A percentile compares a stretch with the other conserved stretches of the same genome.
Evolutionary conservation across 2,329 filamentous ascomycete genomes (phyloP).

Genomic region (Coniella lustricola): DNA sequence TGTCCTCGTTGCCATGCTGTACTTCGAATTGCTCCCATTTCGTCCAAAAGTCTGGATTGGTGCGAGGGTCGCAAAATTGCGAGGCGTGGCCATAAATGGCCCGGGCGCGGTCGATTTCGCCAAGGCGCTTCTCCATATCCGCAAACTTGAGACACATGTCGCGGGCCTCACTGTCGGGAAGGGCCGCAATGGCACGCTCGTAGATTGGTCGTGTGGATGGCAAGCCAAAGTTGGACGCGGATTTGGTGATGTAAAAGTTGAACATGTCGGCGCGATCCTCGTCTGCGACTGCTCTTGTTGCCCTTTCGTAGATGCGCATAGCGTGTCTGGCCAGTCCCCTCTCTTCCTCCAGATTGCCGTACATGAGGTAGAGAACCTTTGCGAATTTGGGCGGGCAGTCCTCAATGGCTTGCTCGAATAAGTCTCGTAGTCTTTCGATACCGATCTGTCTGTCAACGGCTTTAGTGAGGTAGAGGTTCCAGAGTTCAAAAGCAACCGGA

Average conservation of each 20-base stretch:
- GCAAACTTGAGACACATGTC: conserved; percentile 99
- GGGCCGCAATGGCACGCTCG: conserved; percentile 86
- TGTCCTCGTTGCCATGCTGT: conserved; percentile 97
- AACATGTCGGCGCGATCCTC: conserved; percentile 97
- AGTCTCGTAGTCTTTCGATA: conserved; percentile 85
- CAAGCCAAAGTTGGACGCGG: conserved; percentile 93
- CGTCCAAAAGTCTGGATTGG: conserved; percentile 83
- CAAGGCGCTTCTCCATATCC: conserved; percentile 49
- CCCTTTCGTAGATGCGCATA: conserved; percentile 98
- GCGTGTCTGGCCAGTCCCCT: conserved; percentile 89
- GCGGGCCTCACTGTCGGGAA: conserved; percentile 87
- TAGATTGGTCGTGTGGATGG: conserved; percentile 94
- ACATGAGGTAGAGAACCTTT: conserved; percentile 95
- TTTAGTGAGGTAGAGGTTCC: conserved; percentile 97
- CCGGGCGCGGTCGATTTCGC: conserved; percentile 75
- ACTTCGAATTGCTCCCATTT: conserved; percentile 98
- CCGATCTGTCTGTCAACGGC: conserved; percentile 93
- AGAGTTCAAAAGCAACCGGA: conserved; percentile 94
- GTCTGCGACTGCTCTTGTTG: conserved; percentile 87
- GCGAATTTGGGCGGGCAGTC: conserved; percentile 93
- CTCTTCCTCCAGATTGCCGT: conserved; percentile 94
- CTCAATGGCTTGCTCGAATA: conserved; percentile 96
- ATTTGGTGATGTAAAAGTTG: conserved; percentile 99
- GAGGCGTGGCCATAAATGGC: conserved; percentile 95
- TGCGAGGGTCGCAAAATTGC: conserved; percentile 94